A percentile compares a stretch with the other conserved stretches of the same genome.
These are phyloP conservation scores for Candida mesenterica DNA, from an alignment of 1,139 yeast species.

Conservation along the genomic window DNA sequence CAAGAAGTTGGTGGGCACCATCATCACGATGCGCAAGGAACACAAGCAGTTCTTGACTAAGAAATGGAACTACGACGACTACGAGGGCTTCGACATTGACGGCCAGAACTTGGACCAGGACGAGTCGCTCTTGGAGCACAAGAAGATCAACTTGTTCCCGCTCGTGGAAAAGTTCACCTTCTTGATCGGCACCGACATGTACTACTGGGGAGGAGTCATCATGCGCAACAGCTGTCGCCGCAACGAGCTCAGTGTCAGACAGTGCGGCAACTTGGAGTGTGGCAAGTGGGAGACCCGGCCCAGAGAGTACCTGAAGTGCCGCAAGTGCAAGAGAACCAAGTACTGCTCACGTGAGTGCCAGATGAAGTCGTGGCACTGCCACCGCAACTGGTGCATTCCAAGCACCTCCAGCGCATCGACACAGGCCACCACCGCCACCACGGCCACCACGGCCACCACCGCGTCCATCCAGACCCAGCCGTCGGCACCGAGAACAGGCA, in stretches of 20 bases:
- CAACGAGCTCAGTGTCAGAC: slow-evolving; percentile 88
- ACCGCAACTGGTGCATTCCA: slow-evolving; percentile 89
- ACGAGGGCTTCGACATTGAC: slow-evolving; percentile 53
- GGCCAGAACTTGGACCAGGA: slow-evolving; percentile 49
- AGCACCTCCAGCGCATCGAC: slow-evolving; percentile 29
- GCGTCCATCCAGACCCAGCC: too few relatives aligned
- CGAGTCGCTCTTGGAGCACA: slow-evolving; percentile 49
- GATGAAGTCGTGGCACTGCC: slow-evolving; percentile 87
- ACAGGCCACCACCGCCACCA: slow-evolving; percentile 13
- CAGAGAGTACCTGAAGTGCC: slow-evolving; percentile 89
- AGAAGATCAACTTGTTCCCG: slow-evolving; percentile 74
- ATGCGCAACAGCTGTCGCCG: slow-evolving; percentile 94
- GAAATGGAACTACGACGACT: slow-evolving; percentile 57
- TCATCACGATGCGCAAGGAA: slow-evolving; percentile 33
- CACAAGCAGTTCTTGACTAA: slow-evolving; percentile 31
- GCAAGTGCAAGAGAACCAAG: slow-evolving; percentile 91
- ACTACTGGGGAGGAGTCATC: slow-evolving; percentile 95
- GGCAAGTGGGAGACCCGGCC: slow-evolving; percentile 95
- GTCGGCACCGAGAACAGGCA: too few relatives aligned
- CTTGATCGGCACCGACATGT: slow-evolving; percentile 69
- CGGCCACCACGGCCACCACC: not conserved
- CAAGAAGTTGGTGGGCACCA: slow-evolving; percentile 30
- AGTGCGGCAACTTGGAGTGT: slow-evolving; percentile 90
- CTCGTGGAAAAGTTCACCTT: slow-evolving; percentile 89
- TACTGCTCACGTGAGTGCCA: slow-evolving; percentile 94